These are phyloP conservation scores for Daldinia vernicosa DNA, from an alignment of 495 filamentous ascomycete genomes.

Conservation along the genomic window DNA sequence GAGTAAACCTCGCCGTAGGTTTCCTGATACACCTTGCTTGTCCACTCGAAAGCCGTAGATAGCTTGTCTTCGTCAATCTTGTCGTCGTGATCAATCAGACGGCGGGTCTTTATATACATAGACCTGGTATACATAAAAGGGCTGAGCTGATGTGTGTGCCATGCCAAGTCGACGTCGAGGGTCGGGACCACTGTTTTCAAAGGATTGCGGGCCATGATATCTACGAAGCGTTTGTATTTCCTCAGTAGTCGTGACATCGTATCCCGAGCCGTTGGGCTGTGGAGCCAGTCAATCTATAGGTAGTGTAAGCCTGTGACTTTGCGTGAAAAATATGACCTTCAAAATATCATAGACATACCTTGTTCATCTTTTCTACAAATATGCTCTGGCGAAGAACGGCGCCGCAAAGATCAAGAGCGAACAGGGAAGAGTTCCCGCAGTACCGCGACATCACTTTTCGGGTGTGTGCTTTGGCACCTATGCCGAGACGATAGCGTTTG, in stretches of 20 bases:
- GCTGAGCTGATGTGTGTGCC: conserved; percentile 76
- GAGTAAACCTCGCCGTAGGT: conserved; percentile 72
- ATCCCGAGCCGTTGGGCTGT: conserved; percentile 66
- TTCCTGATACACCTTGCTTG: conserved; percentile 72
- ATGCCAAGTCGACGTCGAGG: conserved; percentile 86
- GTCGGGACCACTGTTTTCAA: conserved; percentile 75
- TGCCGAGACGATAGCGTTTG: conserved; percentile 31
- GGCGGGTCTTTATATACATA: conserved; percentile 49
- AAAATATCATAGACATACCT: conserved; percentile 38
- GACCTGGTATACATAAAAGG: conserved; percentile 70
- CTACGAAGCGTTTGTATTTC: conserved; percentile 77
- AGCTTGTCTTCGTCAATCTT: conserved; percentile 74
- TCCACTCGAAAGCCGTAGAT: conserved; percentile 75
- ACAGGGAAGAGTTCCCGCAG: conserved; percentile 76
- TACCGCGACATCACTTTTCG: conserved; percentile 82
- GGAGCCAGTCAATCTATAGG: conserved; percentile 72
- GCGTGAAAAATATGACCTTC: conserved; percentile 45
- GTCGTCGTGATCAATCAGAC: conserved; percentile 87
- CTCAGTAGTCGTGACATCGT: conserved; percentile 73
- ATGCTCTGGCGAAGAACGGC: conserved; percentile 83
- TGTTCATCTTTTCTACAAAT: conserved; percentile 85
- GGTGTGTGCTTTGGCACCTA: conserved; percentile 58
- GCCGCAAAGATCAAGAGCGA: conserved; percentile 77
- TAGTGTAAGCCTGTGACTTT: neutral
- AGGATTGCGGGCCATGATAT: conserved; percentile 67